These are phyloP conservation scores for Umbilicus rupestris DNA, from an alignment of 164 flowering plant species.

Conservation along the genomic window DNA sequence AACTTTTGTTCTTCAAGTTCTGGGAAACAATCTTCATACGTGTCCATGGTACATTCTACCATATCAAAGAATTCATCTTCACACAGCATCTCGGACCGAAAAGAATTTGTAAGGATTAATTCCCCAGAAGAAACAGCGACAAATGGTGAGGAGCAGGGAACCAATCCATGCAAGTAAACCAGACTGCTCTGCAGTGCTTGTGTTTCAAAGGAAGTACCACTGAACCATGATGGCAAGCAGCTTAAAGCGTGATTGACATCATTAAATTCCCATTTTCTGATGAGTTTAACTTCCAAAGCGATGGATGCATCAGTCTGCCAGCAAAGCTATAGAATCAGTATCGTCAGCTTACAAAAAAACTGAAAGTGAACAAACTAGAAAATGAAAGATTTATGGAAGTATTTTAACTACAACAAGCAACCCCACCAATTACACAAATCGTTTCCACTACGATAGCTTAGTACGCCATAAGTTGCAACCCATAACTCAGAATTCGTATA, in stretches of 20 bases:
- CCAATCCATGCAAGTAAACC: conserved; percentile 3
- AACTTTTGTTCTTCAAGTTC: conserved; percentile 4
- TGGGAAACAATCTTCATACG: neutral
- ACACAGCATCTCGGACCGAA: neutral
- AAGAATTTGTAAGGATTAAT: conserved; percentile 7
- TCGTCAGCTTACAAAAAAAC: neutral
- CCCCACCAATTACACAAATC: no score
- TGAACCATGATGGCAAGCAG: conserved; percentile 21
- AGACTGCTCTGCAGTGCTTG: conserved; percentile 10
- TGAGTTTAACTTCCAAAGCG: conserved; percentile 24
- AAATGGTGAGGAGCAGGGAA: conserved; percentile 8
- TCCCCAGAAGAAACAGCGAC: conserved; percentile 10
- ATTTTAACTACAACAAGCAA: no score
- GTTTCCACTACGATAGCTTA: no score
- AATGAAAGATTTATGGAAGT: no score
- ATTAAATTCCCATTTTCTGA: conserved; percentile 28
- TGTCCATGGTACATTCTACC: conserved; percentile 9
- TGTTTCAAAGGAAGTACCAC: conserved; percentile 17
- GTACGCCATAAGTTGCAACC: no score
- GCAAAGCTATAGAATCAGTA: neutral
- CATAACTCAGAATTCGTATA: no score
- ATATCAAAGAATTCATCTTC: conserved; percentile 16
- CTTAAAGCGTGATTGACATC: conserved; percentile 18
- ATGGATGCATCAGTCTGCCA: conserved; percentile 27
- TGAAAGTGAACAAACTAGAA: neutral